phyloP scores from a whole-genome alignment of 2,329 filamentous ascomycete species.

The Paracamarosporium sp. region DNA sequence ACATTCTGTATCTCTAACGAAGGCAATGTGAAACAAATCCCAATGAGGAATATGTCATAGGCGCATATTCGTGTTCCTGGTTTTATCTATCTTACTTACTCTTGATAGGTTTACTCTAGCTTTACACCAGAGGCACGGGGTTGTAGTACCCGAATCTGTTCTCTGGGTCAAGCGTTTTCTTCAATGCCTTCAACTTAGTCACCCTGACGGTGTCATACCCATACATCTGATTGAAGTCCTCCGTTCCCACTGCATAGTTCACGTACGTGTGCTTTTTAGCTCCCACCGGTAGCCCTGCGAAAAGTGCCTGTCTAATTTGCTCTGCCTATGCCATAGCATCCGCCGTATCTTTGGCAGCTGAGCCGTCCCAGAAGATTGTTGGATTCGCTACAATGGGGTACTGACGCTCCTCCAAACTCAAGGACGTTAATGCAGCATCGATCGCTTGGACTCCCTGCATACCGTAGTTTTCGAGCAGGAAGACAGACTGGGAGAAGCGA shows the following conservation, averaged over 20 bases:
- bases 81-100: too few species aligned
- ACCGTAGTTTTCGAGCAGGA: conserved; percentile 29
- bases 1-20: background rate
- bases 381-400: conserved; percentile 32
- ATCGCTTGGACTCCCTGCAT: conserved; percentile 23
- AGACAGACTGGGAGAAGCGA: conserved; percentile 22
- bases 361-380: conserved; percentile 23
- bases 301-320: conserved; percentile 19
- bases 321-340: conserved; percentile 18
- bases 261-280: conserved; percentile 34
- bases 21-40: background rate
- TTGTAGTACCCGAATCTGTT: conserved; percentile 36
- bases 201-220: conserved; percentile 36
- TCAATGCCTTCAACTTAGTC: conserved; percentile 33
- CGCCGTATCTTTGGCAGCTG: conserved; percentile 10
- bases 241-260: conserved; percentile 43
- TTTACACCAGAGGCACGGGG: conserved; percentile 15
- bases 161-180: conserved; percentile 36
- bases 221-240: conserved; percentile 35
- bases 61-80: too few species aligned
- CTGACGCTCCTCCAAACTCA: conserved; percentile 37
- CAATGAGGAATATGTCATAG: too few species aligned
- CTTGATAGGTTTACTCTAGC: background rate
- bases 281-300: conserved; percentile 13
- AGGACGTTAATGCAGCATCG: conserved; percentile 14